phyloP scores from a whole-genome alignment of 2,329 filamentous ascomycete genomes.

The Ophiostoma pallidulum region DNA sequence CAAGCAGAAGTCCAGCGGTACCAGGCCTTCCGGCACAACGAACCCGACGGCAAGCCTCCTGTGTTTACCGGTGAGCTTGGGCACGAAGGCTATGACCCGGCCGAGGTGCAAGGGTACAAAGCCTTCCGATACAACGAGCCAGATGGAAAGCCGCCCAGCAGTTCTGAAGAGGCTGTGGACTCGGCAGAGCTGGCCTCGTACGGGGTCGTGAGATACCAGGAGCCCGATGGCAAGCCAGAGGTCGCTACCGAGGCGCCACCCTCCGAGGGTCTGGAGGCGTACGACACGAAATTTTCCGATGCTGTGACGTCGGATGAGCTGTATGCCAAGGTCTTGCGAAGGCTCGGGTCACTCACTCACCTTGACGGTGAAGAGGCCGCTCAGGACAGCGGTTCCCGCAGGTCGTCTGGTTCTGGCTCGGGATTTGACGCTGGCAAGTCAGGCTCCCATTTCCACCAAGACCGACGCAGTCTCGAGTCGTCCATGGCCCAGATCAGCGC shows the following conservation, averaged over 20 bases:
- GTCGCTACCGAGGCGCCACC: slow-evolving; percentile 23
- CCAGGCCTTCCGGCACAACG: slow-evolving; percentile 17
- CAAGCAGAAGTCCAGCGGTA: slow-evolving; percentile 15
- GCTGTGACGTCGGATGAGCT: slow-evolving; percentile 22
- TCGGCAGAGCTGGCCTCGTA: slow-evolving; percentile 15
- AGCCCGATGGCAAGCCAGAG: slow-evolving; percentile 16
- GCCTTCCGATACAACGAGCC: slow-evolving; percentile 18
- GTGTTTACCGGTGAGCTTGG: slow-evolving; percentile 1
- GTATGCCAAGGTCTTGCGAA: slow-evolving; percentile 19
- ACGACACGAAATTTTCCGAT: slow-evolving; percentile 22
- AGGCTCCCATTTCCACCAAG: slow-evolving; percentile 9
- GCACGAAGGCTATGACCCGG: slow-evolving; percentile 13
- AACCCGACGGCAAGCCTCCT: slow-evolving; percentile 18
- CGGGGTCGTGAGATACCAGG: slow-evolving; percentile 22
- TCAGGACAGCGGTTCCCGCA: not conserved
- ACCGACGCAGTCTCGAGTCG: slow-evolving; percentile 22
- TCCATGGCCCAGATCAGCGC: slow-evolving; percentile 23
- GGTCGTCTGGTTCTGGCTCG: not conserved
- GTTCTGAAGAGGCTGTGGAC: slow-evolving; percentile 11
- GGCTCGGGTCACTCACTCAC: slow-evolving; percentile 8
- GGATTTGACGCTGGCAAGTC: slow-evolving; percentile 1
- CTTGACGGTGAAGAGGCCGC: not conserved
- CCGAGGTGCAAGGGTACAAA: slow-evolving; percentile 15
- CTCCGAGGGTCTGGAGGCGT: slow-evolving; percentile 28
- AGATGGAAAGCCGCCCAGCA: slow-evolving; percentile 18